Conservation (phyloP, 441 rosid genomes). For the Pelargonium cotyledonis region DNA sequence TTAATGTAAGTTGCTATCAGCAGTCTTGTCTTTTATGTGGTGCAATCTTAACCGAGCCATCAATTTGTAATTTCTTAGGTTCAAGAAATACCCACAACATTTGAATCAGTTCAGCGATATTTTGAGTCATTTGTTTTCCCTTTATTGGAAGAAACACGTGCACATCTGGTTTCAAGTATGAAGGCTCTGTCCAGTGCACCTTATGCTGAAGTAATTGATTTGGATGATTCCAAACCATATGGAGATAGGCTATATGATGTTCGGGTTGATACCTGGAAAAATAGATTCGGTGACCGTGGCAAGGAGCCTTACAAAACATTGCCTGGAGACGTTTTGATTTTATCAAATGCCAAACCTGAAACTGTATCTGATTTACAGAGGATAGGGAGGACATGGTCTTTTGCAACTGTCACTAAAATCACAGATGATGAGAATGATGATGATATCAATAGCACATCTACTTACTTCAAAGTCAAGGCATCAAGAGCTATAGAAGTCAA, state of each 20-base stretch:
- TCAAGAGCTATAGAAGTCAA: conserved; percentile 15
- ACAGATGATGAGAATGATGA: conserved; percentile 20
- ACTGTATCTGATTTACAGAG: conserved; percentile 33
- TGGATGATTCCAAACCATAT: conserved; percentile 14
- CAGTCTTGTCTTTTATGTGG: background rate
- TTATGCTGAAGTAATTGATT: conserved; percentile 26
- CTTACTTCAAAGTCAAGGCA: conserved; percentile 24
- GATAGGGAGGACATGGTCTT: conserved; percentile 35
- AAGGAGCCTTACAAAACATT: conserved; percentile 42
- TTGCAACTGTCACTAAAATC: conserved; percentile 26
- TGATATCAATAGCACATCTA: conserved; percentile 3
- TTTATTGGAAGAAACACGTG: conserved; percentile 48
- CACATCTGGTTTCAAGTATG: conserved; percentile 27
- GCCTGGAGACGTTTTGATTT: conserved; percentile 44
- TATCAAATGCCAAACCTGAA: conserved; percentile 38
- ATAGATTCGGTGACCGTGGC: conserved; percentile 24
- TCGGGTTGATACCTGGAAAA: conserved; percentile 39
- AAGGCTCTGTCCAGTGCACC: conserved; percentile 36
- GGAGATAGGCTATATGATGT: conserved; percentile 20
- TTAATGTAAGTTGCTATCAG: background rate
- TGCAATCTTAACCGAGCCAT: background rate
- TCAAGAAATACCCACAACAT: conserved; percentile 32
- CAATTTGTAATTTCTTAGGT: conserved; percentile 27
- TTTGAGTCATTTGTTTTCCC: conserved; percentile 32
- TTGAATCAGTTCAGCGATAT: conserved; percentile 31